Conservation (phyloP, 2,329 filamentous ascomycete species). For the Coniochaeta sp. region DNA sequence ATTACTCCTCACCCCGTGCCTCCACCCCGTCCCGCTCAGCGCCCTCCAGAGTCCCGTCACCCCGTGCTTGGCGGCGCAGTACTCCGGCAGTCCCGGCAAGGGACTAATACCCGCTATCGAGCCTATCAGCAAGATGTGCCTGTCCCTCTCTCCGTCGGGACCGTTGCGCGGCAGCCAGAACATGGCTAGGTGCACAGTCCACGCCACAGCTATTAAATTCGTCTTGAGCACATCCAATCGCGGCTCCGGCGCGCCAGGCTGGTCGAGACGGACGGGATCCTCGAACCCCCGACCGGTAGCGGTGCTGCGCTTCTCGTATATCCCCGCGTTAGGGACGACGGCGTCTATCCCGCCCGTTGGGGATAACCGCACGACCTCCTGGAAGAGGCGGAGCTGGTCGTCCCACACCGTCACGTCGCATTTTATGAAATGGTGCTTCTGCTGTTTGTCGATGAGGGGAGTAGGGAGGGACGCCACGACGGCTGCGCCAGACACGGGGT, state of each 20-base stretch:
- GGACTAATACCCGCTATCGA: slow-evolving; percentile 50
- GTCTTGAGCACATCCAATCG: slow-evolving; percentile 50
- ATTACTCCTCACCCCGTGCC: slow-evolving; percentile 53
- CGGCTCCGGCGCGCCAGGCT: slow-evolving; percentile 19
- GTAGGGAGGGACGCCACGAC: slow-evolving; percentile 40
- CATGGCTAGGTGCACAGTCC: slow-evolving; percentile 58
- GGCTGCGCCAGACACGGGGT: slow-evolving; percentile 42
- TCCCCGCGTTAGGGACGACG: slow-evolving; percentile 62
- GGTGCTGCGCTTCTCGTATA: slow-evolving; percentile 33
- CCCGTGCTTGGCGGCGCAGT: slow-evolving; percentile 58
- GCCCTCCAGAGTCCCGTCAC: slow-evolving; percentile 58
- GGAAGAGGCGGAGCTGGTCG: slow-evolving; percentile 57
- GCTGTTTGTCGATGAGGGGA: too few relatives aligned
- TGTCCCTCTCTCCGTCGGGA: slow-evolving; percentile 35
- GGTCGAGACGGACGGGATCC: slow-evolving; percentile 30
- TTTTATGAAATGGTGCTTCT: slow-evolving; percentile 46
- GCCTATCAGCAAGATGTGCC: slow-evolving; percentile 57
- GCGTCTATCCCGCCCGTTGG: slow-evolving; percentile 50
- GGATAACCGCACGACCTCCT: slow-evolving; percentile 46
- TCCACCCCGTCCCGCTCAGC: slow-evolving; percentile 42
- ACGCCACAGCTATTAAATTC: slow-evolving; percentile 57
- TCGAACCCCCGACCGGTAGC: slow-evolving; percentile 34
- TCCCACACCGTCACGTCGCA: slow-evolving; percentile 62
- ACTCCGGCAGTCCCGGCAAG: slow-evolving; percentile 40
- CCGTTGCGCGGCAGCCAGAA: slow-evolving; percentile 46